Evolutionary conservation across 1,139 yeast genomes (phyloP).

Genomic region (Yamadazyma trypodendri): DNA sequence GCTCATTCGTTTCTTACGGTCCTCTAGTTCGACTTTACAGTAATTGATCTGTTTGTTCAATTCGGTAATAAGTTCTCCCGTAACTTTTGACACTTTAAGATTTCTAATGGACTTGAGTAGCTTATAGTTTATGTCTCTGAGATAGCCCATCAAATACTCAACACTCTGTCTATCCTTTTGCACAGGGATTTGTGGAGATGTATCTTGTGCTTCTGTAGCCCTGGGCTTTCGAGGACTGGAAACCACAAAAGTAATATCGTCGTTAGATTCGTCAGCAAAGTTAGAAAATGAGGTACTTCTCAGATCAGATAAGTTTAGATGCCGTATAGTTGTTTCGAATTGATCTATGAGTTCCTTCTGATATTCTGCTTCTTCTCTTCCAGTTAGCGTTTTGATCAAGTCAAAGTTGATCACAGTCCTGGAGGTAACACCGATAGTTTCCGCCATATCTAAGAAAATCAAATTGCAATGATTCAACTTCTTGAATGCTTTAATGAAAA

Average conservation of each 20-base stretch:
- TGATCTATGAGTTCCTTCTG: constrained; percentile 29
- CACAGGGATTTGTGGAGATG: no score
- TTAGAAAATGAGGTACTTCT: constrained; percentile 11
- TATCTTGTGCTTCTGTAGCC: constrained; percentile 6
- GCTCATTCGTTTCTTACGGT: constrained; percentile 25
- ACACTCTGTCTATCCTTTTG: constrained; percentile 5
- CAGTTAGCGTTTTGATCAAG: constrained; percentile 25
- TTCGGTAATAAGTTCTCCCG: constrained; percentile 25
- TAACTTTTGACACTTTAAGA: constrained; percentile 39
- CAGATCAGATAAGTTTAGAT: constrained; percentile 18
- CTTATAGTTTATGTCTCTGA: constrained; percentile 39
- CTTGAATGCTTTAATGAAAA: constrained; percentile 32
- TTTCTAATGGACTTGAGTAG: constrained; percentile 36
- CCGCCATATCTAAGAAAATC: constrained; percentile 27
- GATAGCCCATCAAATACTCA: constrained; percentile 20
- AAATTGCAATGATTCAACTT: constrained; percentile 29
- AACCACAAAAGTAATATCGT: constrained; percentile 31
- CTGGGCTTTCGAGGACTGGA: constrained; percentile 40
- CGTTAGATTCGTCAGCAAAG: constrained; percentile 10
- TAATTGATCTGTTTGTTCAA: constrained; percentile 27
- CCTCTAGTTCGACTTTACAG: constrained; percentile 25
- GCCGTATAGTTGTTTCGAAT: constrained; percentile 27
- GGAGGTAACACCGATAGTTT: constrained; percentile 23
- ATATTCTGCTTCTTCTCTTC: constrained; percentile 29
- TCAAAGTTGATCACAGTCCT: constrained; percentile 12